Base-by-base conservation (phyloP, 2,329 filamentous ascomycete genomes). In the Aspergillus sp. region DNA sequence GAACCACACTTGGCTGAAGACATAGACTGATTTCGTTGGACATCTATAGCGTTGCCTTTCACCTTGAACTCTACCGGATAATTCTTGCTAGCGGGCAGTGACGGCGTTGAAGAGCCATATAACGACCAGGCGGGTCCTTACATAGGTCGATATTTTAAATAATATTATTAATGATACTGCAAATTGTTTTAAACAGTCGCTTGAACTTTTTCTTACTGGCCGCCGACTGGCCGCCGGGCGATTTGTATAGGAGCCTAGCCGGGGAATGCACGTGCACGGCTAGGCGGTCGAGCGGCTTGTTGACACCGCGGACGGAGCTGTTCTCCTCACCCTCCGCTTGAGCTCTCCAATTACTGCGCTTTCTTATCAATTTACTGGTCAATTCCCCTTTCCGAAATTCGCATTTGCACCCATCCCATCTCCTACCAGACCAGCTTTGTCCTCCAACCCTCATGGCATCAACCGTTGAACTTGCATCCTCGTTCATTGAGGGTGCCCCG, bases 401-500 rank as follows among this genome's bases (percentile, higher is more conserved):
- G 22, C 7, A 26, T 13, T 38, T 11, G 7, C 6, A 42, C 9
- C 12, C 15, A n/a, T 36, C 5, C 34, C n/a, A 15, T 24, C 5
- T 12, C 9, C n/a, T 22, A 17, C 22, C 9, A 22, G 20, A 49
- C 11, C n/a, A 7, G 2, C 26, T 38, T 18, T 18, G 17, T 32
- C 53, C 32, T 55, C 48, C 42, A 30, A 30, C 26, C 26, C 26
- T 9, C 26, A 81, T 80, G 78, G 61, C 75, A 34, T 77, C 78
- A n/a, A 75, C 74, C 18, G 65, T 85, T 62, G 81, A 85, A 60
- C 86, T 87, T 55, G 81, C 91, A 64, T 89, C 92, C 65, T 88
- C 92, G 51, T 99, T 98, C 75, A 88, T 99, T 64, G 88, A 96
- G 80, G 91, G 91, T 71, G 92, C 95, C 68, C 95, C 95, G 48